Evolutionary conservation across 129 eudicot genomes (phyloP).

Genomic region (Apium graveolens): DNA sequence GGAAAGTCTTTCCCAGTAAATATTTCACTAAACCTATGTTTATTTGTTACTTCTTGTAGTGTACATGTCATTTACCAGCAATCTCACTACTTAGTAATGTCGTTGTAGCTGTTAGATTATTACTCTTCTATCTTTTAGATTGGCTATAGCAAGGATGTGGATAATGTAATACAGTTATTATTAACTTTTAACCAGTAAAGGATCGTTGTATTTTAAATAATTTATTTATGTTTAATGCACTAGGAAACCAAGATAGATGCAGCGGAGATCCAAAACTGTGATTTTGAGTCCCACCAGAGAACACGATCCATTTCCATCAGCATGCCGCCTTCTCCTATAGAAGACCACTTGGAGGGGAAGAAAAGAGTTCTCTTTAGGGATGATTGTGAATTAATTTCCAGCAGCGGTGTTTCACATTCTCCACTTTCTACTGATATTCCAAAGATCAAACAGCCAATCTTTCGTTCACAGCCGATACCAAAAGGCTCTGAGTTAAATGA

Average conservation of each 20-base stretch:
- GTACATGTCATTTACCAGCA: not conserved
- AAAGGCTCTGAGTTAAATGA: constrained; percentile 22
- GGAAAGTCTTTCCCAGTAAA: not conserved
- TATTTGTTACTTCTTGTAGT: not conserved
- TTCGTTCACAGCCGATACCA: constrained; percentile 62
- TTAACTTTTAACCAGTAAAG: not conserved
- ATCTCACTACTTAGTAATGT: not conserved
- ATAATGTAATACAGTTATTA: not conserved
- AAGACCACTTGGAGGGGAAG: constrained; percentile 17
- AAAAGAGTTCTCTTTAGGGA: constrained; percentile 39
- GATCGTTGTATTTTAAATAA: not conserved
- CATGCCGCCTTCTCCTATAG: constrained; percentile 72
- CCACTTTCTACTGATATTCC: constrained; percentile 13
- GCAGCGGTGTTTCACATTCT: constrained; percentile 14
- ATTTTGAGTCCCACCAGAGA: constrained; percentile 25
- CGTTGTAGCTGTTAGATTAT: not conserved
- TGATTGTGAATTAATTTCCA: constrained; percentile 22
- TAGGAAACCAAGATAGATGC: constrained; percentile 31
- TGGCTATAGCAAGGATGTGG: not conserved
- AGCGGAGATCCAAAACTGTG: constrained; percentile 11
- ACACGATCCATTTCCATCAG: constrained; percentile 60
- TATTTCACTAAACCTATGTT: too few relatives aligned
- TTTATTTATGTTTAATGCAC: constrained; percentile 1
- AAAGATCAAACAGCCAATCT: constrained; percentile 16
- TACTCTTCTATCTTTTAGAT: not conserved